Conservation (phyloP, 108 stramenopile genomes). For the Nitzschia putrida region DNA sequence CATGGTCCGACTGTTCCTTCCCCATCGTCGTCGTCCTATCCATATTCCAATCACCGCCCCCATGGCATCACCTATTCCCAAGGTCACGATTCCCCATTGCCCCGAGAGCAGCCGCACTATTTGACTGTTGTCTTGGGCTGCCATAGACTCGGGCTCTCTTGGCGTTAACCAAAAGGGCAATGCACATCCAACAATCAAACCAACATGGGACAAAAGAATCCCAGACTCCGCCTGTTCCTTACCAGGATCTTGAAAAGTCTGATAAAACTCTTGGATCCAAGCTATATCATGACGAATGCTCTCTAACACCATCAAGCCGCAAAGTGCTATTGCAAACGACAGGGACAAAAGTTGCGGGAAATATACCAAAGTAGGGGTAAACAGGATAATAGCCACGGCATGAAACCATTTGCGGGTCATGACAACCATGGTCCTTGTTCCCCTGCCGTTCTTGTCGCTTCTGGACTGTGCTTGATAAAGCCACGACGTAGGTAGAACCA, state of each 20-base stretch:
- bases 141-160: neutral
- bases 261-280: conserved; percentile 37
- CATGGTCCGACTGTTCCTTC: conserved; percentile 60
- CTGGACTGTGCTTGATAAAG: neutral
- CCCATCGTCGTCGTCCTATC: conserved; percentile 41
- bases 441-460: neutral
- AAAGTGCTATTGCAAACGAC: conserved; percentile 72
- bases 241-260: conserved; percentile 36
- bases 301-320: conserved; percentile 66
- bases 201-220: conserved; percentile 70
- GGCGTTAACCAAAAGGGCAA: conserved; percentile 61
- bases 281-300: conserved; percentile 41
- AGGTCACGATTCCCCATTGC: conserved; percentile 62
- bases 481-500: neutral
- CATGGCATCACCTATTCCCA: conserved; percentile 81
- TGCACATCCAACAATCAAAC: conserved; percentile 78
- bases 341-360: conserved; percentile 72
- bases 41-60: conserved; percentile 68
- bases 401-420: conserved; percentile 75
- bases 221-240: conserved; percentile 53
- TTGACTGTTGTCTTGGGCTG: neutral
- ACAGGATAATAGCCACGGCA: conserved; percentile 67
- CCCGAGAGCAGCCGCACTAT: conserved; percentile 1
- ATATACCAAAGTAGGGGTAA: conserved; percentile 55
- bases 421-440: neutral